These are phyloP conservation scores for Trichoderma sp. DNA, from an alignment of 2,329 filamentous ascomycete species.

Conservation along the genomic window DNA sequence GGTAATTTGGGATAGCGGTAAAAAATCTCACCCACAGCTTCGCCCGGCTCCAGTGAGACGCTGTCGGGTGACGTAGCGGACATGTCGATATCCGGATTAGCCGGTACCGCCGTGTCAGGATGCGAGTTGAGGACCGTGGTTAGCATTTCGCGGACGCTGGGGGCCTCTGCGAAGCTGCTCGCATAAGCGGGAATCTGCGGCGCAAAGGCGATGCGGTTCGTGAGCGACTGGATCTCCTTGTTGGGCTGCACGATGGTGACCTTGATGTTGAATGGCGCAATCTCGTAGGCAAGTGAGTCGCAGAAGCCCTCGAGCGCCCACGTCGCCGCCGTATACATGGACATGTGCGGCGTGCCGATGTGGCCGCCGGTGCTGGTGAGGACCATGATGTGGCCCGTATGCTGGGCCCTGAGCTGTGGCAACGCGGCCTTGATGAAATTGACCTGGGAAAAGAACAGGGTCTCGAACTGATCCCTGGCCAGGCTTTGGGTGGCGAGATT, in stretches of 20 bases:
- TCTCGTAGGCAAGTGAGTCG: constrained; percentile 92
- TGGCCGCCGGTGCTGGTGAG: constrained; percentile 90
- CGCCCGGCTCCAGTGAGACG: constrained; percentile 41
- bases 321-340: constrained; percentile 88
- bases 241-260: constrained; percentile 95
- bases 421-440: constrained; percentile 92
- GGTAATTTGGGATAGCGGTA: constrained; percentile 77
- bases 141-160: constrained; percentile 81
- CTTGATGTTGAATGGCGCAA: constrained; percentile 95
- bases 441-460: constrained; percentile 92
- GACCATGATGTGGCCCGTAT: constrained; percentile 86
- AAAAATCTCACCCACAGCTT: constrained; percentile 52
- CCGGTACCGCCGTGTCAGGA: constrained; percentile 61
- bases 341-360: constrained; percentile 87
- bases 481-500: constrained; percentile 73
- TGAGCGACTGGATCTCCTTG: constrained; percentile 86
- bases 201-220: constrained; percentile 83
- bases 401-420: constrained; percentile 76
- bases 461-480: constrained; percentile 89
- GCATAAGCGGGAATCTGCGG: constrained; percentile 68
- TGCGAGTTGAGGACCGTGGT: constrained; percentile 77
- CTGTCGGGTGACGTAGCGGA: constrained; percentile 41
- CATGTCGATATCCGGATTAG: constrained; percentile 36
- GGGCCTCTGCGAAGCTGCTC: constrained; percentile 59
- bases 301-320: constrained; percentile 97